These are phyloP conservation scores for Gymnopilus junonius DNA, from an alignment of 768 basidiomycete genomes.

Conservation along the genomic window DNA sequence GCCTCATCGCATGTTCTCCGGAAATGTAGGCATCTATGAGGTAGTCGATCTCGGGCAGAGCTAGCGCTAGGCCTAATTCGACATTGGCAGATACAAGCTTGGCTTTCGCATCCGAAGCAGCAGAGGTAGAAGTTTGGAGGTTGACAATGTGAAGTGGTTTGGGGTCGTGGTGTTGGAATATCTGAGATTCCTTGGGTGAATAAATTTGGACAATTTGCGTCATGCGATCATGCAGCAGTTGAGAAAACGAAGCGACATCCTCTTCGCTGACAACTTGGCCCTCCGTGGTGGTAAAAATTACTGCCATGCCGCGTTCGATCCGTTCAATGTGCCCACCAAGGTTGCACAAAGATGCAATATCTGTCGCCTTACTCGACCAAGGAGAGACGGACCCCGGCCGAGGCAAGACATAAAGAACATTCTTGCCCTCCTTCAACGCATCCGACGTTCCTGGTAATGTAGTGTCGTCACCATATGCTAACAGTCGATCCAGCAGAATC, in stretches of 20 bases:
- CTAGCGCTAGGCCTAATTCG: slow-evolving; percentile 88
- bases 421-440: slow-evolving; percentile 33
- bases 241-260: slow-evolving; percentile 59
- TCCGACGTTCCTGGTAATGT: slow-evolving; percentile 48
- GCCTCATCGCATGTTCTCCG: slow-evolving; percentile 64
- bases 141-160: slow-evolving; percentile 75
- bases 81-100: slow-evolving; percentile 80
- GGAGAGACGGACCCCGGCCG: slow-evolving; percentile 93
- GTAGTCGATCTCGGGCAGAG: slow-evolving; percentile 89
- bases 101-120: slow-evolving; percentile 51
- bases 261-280: slow-evolving; percentile 44
- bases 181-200: slow-evolving; percentile 56
- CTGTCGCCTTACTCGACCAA: slow-evolving; percentile 99
- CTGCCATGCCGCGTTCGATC: slow-evolving; percentile 84
- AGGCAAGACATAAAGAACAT: slow-evolving; percentile 77
- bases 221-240: slow-evolving; percentile 94
- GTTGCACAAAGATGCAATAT: slow-evolving; percentile 89
- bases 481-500: slow-evolving; percentile 65
- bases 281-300: slow-evolving; percentile 57
- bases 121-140: slow-evolving; percentile 40
- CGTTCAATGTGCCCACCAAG: slow-evolving; percentile 74
- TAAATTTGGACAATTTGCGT: slow-evolving; percentile 76
- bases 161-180: slow-evolving; percentile 68
- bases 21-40: slow-evolving; percentile 86
- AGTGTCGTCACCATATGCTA: slow-evolving; percentile 85